Base-by-base conservation (phyloP, 2,329 filamentous ascomycete genomes). In the Paecilomyces sp. region DNA sequence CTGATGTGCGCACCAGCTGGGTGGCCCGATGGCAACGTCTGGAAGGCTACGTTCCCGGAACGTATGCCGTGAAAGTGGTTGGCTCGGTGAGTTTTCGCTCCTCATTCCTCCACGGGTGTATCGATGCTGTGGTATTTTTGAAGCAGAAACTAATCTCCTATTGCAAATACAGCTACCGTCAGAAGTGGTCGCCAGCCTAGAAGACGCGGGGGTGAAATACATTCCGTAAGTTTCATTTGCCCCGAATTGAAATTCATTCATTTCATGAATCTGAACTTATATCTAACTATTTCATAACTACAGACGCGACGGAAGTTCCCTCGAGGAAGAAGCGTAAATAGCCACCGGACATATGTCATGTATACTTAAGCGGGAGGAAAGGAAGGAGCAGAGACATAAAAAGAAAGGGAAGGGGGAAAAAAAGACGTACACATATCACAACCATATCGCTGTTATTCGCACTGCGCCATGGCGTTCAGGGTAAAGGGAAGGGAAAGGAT, bases 11-110 rank as follows among this genome's bases (percentile, higher is more conserved):
- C 52, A 85, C 82, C 66, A 95, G 90, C 70, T 99, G 94, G 94
- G 91, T 97, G 55, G 92, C 93, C n/a, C 90, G 91, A 72, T 97
- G 92, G 89, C 92, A 97, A 81, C 85, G 94, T 8, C 79, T 99
- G 61, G 91, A 97, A 73, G 86, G 85, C 58, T 97, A 96, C 74
- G 88, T 94, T 57, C 85, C 86, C 15, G 94, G 94, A 58, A 87
- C 95, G 60, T 99, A 99, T 78, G 94, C 94, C 18, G 90, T 92
- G 59, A 97, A 97, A 79, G 94, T 99, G 25, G 91, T 89, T 33
- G 94, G 94, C 18, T 86, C 90, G 62, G 81, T 84, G 65, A 75
- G 81, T 18, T 30, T 57, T 30, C 9, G 3, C 25, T 52, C 24
- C n/a, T n/a, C n/a, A n/a, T n/a, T n/a, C n/a, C n/a, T n/a, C n/a